Percentiles rank a stretch among this genome's conserved stretches.
phyloP scores from a whole-genome alignment of 1,139 yeast species.

The Scheffersomyces parashehatae region DNA sequence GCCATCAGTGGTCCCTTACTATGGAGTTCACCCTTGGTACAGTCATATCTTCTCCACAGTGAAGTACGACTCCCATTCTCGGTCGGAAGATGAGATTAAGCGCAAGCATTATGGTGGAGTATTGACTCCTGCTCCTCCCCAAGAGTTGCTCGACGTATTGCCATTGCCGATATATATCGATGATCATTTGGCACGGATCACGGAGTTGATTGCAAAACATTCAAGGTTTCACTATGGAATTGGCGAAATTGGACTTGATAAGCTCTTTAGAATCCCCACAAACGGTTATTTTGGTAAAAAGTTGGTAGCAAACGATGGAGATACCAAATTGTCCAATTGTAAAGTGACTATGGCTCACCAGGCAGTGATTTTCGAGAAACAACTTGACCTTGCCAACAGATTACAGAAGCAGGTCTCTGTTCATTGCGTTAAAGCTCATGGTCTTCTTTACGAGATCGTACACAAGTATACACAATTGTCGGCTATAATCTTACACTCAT shows the following conservation, averaged over 20 bases:
- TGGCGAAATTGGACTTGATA: conserved; percentile 94
- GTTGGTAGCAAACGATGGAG: conserved; percentile 5
- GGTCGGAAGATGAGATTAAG: conserved; percentile 26
- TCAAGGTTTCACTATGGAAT: conserved; percentile 33
- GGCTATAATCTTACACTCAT: conserved; percentile 73
- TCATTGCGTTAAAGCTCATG: conserved; percentile 84
- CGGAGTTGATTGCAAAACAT: conserved; percentile 22
- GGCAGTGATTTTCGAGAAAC: conserved; percentile 44
- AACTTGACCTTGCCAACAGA: conserved; percentile 55
- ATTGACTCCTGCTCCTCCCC: conserved; percentile 42
- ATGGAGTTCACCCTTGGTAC: conserved; percentile 94
- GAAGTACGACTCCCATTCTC: conserved; percentile 7
- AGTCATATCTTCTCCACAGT: conserved; percentile 55
- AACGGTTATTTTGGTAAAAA: conserved; percentile 53
- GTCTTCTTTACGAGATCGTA: conserved; percentile 51
- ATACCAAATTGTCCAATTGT: conserved; percentile 38
- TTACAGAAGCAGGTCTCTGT: conserved; percentile 60
- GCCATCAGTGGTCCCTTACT: conserved; percentile 52
- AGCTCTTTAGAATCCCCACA: conserved; percentile 65
- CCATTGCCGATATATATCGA: conserved; percentile 62
- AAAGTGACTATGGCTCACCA: conserved; percentile 70
- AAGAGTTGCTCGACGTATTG: conserved; percentile 45
- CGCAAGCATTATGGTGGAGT: conserved; percentile 57
- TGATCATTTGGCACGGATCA: conserved; percentile 34
- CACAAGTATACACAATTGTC: conserved; percentile 21